These are phyloP conservation scores for Penicillium corylophilum DNA, from an alignment of 2,329 filamentous ascomycete species.

Conservation along the genomic window DNA sequence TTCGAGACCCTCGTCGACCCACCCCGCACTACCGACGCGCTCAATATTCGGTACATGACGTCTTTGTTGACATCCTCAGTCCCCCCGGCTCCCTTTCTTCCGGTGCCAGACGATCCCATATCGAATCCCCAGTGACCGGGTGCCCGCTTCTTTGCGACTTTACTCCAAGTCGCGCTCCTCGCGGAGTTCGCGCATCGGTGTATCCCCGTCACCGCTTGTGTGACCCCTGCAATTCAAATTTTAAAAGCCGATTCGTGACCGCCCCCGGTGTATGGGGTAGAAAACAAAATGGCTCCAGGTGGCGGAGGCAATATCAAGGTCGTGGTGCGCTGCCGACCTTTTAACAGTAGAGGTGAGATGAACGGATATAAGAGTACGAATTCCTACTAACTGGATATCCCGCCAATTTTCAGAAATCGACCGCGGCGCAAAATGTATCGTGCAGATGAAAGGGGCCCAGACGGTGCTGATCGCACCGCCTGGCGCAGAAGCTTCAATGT, in stretches of 20 bases:
- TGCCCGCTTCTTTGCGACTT: slow-evolving; percentile 12
- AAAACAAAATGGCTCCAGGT: slow-evolving; percentile 60
- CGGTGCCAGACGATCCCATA: slow-evolving; percentile 7
- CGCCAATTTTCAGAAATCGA: slow-evolving; percentile 67
- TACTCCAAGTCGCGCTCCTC: slow-evolving; percentile 29
- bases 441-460: slow-evolving; percentile 92
- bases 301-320: slow-evolving; percentile 99
- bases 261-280: slow-evolving; percentile 37
- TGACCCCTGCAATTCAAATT: slow-evolving; percentile 14
- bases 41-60: slow-evolving; percentile 34
- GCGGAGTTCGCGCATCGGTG: slow-evolving; percentile 35
- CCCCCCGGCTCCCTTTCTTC: slow-evolving; percentile 16
- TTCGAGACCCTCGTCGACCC: slow-evolving; percentile 7
- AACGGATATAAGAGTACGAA: not conserved
- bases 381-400: slow-evolving; percentile 7
- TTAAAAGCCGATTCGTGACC: slow-evolving; percentile 16
- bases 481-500: slow-evolving; percentile 52
- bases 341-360: slow-evolving; percentile 82
- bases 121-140: not conserved
- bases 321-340: slow-evolving; percentile 92
- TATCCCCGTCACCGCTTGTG: slow-evolving; percentile 22
- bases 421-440: slow-evolving; percentile 90
- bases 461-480: slow-evolving; percentile 78
- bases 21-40: slow-evolving; percentile 17
- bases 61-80: slow-evolving; percentile 35